Percentiles rank a stretch among this genome's conserved stretches.
Conservation (phyloP, 345 rosid species). For the Lumnitzera racemosa region DNA sequence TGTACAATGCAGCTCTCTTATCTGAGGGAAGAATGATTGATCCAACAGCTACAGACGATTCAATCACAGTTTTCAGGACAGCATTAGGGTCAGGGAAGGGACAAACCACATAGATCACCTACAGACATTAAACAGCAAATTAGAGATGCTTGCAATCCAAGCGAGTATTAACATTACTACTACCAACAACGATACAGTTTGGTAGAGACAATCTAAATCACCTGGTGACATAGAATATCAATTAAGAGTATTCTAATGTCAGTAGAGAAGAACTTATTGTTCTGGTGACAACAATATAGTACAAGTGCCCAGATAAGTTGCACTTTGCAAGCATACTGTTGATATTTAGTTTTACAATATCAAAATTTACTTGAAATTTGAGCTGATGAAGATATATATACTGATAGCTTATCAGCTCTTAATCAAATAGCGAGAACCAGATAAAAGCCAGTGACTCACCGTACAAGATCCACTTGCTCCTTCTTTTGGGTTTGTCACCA, state of each 20-base stretch:
- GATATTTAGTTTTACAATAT: no score
- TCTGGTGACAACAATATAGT: no score
- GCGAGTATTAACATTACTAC: background rate
- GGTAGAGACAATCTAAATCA: conserved; percentile 2
- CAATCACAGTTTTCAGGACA: conserved; percentile 73
- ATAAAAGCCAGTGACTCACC: conserved; percentile 36
- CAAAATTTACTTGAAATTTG: no score
- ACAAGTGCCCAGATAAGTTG: no score
- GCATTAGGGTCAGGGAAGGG: conserved; percentile 97
- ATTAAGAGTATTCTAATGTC: background rate
- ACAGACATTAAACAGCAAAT: conserved; percentile 10
- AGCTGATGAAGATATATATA: no score
- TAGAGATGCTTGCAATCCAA: background rate
- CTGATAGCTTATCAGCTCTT: no score
- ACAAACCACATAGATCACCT: conserved; percentile 98
- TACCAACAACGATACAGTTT: background rate
- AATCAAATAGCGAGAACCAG: no score
- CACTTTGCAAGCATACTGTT: no score
- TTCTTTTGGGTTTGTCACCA: conserved; percentile 73
- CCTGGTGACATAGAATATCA: background rate
- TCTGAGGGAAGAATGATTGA: conserved; percentile 54
- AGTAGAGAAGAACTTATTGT: no score
- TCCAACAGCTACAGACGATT: conserved; percentile 88
- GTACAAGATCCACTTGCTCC: conserved; percentile 64
- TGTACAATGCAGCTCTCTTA: conserved; percentile 54